A percentile compares a stretch with the other conserved stretches of the same genome.
These are phyloP conservation scores for Trichoderma endophyticum DNA, from an alignment of 2,329 filamentous ascomycete genomes.

Conservation along the genomic window DNA sequence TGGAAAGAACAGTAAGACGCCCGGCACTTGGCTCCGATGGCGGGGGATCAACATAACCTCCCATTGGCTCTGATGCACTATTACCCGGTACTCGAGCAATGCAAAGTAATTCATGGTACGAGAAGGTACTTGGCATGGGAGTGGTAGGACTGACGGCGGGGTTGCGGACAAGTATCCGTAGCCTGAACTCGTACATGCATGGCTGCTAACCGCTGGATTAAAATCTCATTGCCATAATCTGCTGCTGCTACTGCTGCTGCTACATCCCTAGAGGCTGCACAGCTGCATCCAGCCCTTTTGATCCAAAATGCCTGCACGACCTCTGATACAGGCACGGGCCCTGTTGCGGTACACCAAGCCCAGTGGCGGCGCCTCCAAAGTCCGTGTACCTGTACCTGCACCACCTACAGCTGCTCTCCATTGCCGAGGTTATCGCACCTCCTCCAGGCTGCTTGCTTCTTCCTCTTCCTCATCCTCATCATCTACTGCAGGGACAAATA, in stretches of 20 bases:
- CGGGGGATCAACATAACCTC: background rate
- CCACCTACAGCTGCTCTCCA: background rate
- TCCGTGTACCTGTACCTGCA: background rate
- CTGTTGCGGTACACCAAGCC: background rate
- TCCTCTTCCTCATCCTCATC: background rate
- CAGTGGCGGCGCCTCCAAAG: background rate
- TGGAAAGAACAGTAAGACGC: background rate
- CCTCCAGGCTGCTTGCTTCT: background rate
- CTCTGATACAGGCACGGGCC: constrained; percentile 2
- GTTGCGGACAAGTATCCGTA: background rate
- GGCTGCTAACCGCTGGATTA: background rate
- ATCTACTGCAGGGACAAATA: background rate
- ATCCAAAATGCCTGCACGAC: constrained; percentile 1
- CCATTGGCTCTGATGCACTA: background rate
- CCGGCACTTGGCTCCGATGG: background rate
- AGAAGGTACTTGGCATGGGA: background rate
- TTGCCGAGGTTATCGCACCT: background rate
- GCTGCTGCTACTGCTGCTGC: background rate
- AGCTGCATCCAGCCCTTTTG: background rate
- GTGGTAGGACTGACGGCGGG: background rate
- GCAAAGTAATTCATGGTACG: background rate
- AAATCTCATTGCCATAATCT: background rate
- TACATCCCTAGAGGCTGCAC: background rate
- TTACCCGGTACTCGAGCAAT: no score
- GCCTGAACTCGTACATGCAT: background rate